Conservation (phyloP, 805 yeast genomes). For the Wickerhamomyces bisporus region DNA sequence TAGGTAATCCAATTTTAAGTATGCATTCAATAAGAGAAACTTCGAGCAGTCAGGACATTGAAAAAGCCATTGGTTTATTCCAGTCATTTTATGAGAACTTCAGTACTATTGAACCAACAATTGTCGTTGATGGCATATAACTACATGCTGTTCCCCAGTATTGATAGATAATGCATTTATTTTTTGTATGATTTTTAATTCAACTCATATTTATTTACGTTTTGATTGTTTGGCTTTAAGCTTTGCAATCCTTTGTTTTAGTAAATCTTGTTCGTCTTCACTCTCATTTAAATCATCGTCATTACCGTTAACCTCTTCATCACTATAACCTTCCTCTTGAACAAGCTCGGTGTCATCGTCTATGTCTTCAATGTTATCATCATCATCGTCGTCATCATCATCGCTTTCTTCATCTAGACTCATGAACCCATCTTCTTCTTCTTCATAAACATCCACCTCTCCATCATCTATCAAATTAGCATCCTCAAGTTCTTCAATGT, state of each 20-base stretch:
- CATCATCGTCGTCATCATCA: conserved; percentile 24
- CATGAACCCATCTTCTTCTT: conserved; percentile 26
- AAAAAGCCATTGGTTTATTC: conserved; percentile 55
- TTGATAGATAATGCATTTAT: not conserved
- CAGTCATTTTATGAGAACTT: conserved; percentile 52
- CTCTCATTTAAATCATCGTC: conserved; percentile 15
- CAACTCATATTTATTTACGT: conserved; percentile 7
- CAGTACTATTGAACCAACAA: conserved; percentile 35
- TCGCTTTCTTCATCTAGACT: conserved; percentile 26
- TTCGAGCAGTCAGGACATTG: conserved; percentile 74
- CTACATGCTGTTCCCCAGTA: too few species aligned
- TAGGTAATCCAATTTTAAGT: conserved; percentile 87
- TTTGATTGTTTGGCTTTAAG: conserved; percentile 20
- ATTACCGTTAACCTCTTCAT: conserved; percentile 25
- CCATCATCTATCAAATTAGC: conserved; percentile 43
- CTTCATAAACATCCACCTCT: conserved; percentile 32
- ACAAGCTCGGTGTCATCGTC: conserved; percentile 27
- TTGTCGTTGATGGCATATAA: conserved; percentile 31
- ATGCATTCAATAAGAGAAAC: conserved; percentile 96
- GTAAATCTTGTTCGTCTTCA: conserved; percentile 21
- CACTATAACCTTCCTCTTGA: conserved; percentile 31
- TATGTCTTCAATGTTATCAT: conserved; percentile 13
- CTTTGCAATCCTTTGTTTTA: conserved; percentile 18
- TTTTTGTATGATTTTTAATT: not conserved
- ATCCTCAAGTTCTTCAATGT: conserved; percentile 58